These are phyloP conservation scores for Excoecaria cochinchinensis DNA, from an alignment of 345 rosid genomes.

Conservation along the genomic window DNA sequence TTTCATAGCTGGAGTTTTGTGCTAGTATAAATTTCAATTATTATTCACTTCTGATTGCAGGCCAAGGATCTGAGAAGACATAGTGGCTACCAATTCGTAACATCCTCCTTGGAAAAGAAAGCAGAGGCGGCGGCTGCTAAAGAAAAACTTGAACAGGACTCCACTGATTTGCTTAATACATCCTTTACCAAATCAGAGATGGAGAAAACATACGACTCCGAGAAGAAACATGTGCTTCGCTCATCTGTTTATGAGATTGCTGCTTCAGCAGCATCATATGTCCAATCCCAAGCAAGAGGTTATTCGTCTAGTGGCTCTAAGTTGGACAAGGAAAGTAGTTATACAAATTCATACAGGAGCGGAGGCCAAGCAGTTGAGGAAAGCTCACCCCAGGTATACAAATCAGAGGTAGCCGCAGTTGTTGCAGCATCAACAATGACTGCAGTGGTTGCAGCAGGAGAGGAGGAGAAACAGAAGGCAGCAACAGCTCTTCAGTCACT, in stretches of 20 bases:
- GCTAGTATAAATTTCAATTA: too few species aligned
- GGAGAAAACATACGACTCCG: conserved; percentile 5
- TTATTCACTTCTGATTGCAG: conserved; percentile 28
- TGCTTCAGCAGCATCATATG: conserved; percentile 86
- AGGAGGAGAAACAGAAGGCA: conserved; percentile 74
- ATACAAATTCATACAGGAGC: conserved; percentile 13
- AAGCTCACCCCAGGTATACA: conserved; percentile 36
- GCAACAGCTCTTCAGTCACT: conserved; percentile 73
- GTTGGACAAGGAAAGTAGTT: conserved; percentile 13
- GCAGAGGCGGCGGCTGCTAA: conserved; percentile 56
- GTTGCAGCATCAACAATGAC: conserved; percentile 87
- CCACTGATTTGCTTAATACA: conserved; percentile 32
- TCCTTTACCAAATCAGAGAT: conserved; percentile 11
- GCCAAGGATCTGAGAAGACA: conserved; percentile 51
- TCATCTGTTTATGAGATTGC: conserved; percentile 71
- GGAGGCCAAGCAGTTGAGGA: conserved; percentile 26
- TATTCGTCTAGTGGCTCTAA: conserved; percentile 34
- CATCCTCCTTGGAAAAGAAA: conserved; percentile 82
- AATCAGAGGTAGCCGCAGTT: conserved; percentile 78
- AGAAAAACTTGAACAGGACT: conserved; percentile 57
- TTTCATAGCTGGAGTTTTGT: neutral
- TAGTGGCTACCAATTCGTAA: conserved; percentile 64
- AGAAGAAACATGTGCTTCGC: conserved; percentile 35
- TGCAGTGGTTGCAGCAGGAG: conserved; percentile 78
- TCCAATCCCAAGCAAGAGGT: conserved; percentile 54